Evolutionary conservation across 139 green algal species (phyloP), one percentile per base, ranked within the genome.

Genomic region (Haematococcus sp.): DNA sequence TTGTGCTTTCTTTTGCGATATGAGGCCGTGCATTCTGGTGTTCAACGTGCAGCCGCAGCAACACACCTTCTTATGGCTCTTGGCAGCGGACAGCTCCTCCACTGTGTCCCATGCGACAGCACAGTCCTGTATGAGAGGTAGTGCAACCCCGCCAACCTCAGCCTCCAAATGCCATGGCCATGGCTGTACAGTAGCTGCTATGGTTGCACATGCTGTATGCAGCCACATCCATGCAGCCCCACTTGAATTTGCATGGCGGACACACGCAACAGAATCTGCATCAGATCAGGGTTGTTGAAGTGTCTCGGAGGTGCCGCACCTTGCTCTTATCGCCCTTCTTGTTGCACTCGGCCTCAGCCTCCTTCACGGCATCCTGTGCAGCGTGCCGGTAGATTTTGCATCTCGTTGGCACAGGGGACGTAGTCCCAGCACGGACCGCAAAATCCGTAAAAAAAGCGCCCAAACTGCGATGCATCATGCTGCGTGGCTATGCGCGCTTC

Each of bases 101-200:
- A 71, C 76, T 19, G 66, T 71, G 76, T 81, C 76, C 69, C 69
- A 81, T n/a, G 76, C 76, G 4, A 81, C 69, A 17, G 68, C 76
- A 61, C 76, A 82, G 43, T 77, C 76, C 64, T 74, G 61, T 27
- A 63, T 11, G 9, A 28, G n/a, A 68, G 13, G 9, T 17, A 7
- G 3, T 32, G 27, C n/a, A 17, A 67, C 25, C 35, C 17, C 28
- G 43, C 11, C 5, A 22, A 46, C 20, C 43, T 67, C 59, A 46
- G 11, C 9, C 4, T 19, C 19, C 11, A 43, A 4, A 40, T 13
- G 20, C 27, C 59, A 44, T 35, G 59, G 20, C 28, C 27, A 11
- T 22, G 5, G 20, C 59, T 40, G 30, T 20, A n/a, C 59, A n/a
- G 25, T 46, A 23, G 59, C 5, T 44, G 54, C 15, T 11, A 31